Evolutionary conservation across 2,329 filamentous ascomycete genomes (phyloP), one percentile per base, ranked within the genome.

Genomic region (Cercospora sp.): DNA sequence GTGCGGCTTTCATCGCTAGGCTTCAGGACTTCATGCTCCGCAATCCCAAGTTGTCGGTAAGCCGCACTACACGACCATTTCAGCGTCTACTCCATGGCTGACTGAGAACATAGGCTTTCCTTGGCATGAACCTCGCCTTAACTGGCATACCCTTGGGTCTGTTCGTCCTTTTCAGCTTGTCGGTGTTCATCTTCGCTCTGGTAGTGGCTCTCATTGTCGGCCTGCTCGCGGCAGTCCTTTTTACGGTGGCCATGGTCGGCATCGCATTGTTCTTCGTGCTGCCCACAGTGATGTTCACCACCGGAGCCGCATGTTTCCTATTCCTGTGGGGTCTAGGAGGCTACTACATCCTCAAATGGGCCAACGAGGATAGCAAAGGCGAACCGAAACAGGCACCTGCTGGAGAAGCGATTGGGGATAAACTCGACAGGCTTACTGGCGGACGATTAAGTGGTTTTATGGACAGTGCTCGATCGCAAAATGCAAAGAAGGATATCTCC

Each of bases 21-120:
- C 78, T 86, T 30, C 81, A 83, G 39, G 76, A 80, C 5, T 90
- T 91, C 74, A 87, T 89, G 16, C 79, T 84, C 5, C 81, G 85
- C 60, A 89, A 90, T 66, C 92, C 92, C 2, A 81, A 92, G 69
- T 81, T 93, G 53, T 88, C 90, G 65, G 91, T 92, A 82, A 23
- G 89, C 31, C 55, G 5, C 28, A 9, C 33, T 26, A 33, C 18
- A 6, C 12, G 23, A 26, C 18, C 30, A 18, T 31, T 20, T 23
- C 55, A 20, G 48, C 5, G 6, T 13, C 7, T 55, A 6, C 9
- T 62, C 16, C n/a, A 26, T 12, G n/a, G 65, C 70, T 72, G 42
- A 75, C 61, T 7, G 18, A n/a, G 10, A 18, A 12, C 67, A 7
- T 70, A 92, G 90, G 87, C 88, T 67, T 92, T 95, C 77, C 76